These are phyloP conservation scores for Juglanconis oblonga DNA, from an alignment of 2,329 filamentous ascomycete species.

Conservation along the genomic window DNA sequence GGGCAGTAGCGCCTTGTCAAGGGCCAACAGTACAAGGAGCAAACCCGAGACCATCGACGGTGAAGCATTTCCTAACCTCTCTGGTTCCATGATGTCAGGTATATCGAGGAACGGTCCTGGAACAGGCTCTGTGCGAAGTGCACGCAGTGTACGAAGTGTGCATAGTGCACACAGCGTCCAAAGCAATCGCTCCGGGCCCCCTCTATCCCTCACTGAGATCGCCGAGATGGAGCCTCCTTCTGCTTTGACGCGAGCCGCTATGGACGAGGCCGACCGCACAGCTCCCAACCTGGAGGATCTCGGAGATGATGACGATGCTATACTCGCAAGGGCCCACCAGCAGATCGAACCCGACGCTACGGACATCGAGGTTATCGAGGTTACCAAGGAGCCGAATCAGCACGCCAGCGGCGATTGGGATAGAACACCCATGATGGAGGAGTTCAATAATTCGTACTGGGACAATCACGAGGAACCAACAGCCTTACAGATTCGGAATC, in stretches of 20 bases:
- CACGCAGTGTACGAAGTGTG: constrained; percentile 12
- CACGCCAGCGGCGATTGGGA: constrained; percentile 11
- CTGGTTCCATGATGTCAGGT: constrained; percentile 36
- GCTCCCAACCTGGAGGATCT: constrained; percentile 28
- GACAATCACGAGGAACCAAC: constrained; percentile 6
- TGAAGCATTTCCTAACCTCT: constrained; percentile 24
- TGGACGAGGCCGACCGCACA: constrained; percentile 52
- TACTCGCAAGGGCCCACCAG: constrained; percentile 33
- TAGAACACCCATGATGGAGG: constrained; percentile 20
- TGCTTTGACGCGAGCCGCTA: constrained; percentile 46
- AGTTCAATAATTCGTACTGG: constrained; percentile 15
- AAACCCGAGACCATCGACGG: constrained; percentile 39
- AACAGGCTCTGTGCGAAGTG: constrained; percentile 46
- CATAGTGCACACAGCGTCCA: constrained; percentile 29
- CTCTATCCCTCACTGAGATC: constrained; percentile 52
- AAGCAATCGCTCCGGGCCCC: constrained; percentile 40
- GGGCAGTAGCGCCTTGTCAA: constrained; percentile 31
- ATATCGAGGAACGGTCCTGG: constrained; percentile 50
- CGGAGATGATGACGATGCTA: constrained; percentile 37
- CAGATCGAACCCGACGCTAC: constrained; percentile 30
- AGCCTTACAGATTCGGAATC: constrained; percentile 7
- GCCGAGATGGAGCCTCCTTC: constrained; percentile 52
- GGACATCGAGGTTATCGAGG: constrained; percentile 19
- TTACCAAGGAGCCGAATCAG: constrained; percentile 16
- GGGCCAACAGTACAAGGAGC: constrained; percentile 24